phyloP scores from a whole-genome alignment of 208 protist species.

The Naegleria fowleri region DNA sequence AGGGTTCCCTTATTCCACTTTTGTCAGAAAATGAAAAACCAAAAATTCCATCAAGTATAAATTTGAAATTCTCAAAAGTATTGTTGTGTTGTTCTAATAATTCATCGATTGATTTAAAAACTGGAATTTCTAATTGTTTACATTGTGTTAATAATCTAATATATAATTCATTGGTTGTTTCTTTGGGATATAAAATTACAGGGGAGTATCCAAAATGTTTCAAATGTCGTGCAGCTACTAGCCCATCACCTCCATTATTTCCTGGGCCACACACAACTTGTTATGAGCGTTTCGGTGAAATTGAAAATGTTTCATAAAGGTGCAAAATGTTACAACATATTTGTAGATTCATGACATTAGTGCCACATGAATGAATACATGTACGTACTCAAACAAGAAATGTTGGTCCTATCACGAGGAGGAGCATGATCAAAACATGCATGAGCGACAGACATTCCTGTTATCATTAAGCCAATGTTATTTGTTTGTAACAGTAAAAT shows the following conservation, averaged over 20 bases:
- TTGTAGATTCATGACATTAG: background rate
- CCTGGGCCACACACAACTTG: conserved; percentile 57
- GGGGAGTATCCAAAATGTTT: conserved; percentile 52
- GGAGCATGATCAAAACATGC: conserved; percentile 32
- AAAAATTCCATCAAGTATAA: conserved; percentile 17
- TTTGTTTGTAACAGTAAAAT: no score
- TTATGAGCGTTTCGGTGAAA: background rate
- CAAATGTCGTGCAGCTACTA: conserved; percentile 62
- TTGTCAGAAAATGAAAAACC: background rate
- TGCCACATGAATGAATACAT: background rate
- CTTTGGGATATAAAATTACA: conserved; percentile 8
- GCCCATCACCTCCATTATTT: conserved; percentile 69
- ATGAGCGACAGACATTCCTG: conserved; percentile 45
- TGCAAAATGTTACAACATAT: background rate
- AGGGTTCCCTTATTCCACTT: background rate
- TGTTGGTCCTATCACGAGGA: background rate
- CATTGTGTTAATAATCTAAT: background rate
- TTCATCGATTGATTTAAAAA: background rate
- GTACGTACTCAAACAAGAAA: background rate
- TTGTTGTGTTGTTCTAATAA: background rate
- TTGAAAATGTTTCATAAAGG: background rate
- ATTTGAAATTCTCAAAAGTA: background rate
- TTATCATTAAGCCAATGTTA: conserved; percentile 33
- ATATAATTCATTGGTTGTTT: background rate
- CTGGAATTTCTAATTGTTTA: background rate